Conservation (phyloP, 192 early-diverging fungal species). For the Coemansia sp. region DNA sequence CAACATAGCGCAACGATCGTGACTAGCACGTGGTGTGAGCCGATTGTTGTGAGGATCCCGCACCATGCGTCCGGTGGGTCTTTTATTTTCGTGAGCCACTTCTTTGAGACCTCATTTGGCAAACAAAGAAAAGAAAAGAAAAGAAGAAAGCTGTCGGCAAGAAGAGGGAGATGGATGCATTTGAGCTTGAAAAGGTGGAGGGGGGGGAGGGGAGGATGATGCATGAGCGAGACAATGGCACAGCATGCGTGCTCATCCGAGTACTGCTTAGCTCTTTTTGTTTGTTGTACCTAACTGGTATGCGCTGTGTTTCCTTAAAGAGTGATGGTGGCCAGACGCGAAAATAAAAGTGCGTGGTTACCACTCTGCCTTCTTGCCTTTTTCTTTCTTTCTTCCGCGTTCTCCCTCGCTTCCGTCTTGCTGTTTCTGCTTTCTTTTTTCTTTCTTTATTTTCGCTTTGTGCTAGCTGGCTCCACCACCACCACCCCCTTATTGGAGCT, state of each 20-base stretch:
- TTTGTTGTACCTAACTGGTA: neutral
- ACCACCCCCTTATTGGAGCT: no score
- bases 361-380: neutral
- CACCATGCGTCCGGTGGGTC: constrained; percentile 3
- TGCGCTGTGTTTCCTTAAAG: neutral
- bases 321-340: neutral
- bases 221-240: constrained; percentile 1
- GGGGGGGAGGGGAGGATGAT: no score
- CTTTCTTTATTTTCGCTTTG: neutral
- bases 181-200: constrained; percentile 4
- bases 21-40: neutral
- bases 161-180: neutral
- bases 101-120: neutral
- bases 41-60: neutral
- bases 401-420: constrained; percentile 1
- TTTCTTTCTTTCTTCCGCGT: neutral
- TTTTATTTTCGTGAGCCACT: no score
- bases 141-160: neutral
- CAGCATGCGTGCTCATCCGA: constrained; percentile 7
- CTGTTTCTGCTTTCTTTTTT: neutral
- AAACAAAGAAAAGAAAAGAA: no score
- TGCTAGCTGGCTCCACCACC: neutral
- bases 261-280: neutral
- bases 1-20: neutral
- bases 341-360: neutral